Conservation (phyloP, 352 stramenopile species). For the Phytophthora ramorum region DNA sequence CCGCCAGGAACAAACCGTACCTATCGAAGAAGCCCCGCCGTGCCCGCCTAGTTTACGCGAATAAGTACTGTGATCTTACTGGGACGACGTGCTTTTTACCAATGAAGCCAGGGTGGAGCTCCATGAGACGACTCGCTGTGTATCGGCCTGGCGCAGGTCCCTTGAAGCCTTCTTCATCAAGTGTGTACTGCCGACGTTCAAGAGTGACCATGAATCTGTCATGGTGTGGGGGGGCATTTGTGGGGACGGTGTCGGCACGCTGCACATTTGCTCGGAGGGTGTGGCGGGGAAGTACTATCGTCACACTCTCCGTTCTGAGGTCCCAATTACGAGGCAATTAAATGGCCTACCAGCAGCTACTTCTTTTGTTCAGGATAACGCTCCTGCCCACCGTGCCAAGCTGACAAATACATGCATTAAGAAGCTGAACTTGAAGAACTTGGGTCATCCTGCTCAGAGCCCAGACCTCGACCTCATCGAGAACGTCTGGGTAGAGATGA, state of each 20-base stretch:
- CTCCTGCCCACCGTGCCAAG: constrained; percentile 13
- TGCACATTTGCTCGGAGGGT: constrained; percentile 9
- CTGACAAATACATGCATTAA: not conserved
- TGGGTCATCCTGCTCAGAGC: constrained; percentile 9
- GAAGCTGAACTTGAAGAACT: not conserved
- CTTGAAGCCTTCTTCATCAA: not conserved
- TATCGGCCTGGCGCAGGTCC: constrained; percentile 3
- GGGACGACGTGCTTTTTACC: not conserved
- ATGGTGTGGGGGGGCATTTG: constrained; percentile 1
- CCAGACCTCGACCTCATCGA: constrained; percentile 19
- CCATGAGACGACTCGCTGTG: not conserved
- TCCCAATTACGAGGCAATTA: not conserved
- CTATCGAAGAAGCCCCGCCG: constrained; percentile 2
- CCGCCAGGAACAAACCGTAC: constrained; percentile 11
- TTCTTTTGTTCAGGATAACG: constrained; percentile 19
- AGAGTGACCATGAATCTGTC: not conserved
- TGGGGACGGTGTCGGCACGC: constrained; percentile 8
- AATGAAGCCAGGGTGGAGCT: constrained; percentile 5
- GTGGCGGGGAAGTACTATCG: constrained; percentile 13
- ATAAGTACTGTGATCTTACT: not conserved
- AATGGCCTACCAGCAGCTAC: not conserved
- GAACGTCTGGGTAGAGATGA: constrained; percentile 11
- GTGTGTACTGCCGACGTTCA: constrained; percentile 4
- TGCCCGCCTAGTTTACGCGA: not conserved
- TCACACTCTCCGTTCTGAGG: not conserved